phyloP scores from a whole-genome alignment of 2,329 filamentous ascomycete species.

The Beauveria caledonica region DNA sequence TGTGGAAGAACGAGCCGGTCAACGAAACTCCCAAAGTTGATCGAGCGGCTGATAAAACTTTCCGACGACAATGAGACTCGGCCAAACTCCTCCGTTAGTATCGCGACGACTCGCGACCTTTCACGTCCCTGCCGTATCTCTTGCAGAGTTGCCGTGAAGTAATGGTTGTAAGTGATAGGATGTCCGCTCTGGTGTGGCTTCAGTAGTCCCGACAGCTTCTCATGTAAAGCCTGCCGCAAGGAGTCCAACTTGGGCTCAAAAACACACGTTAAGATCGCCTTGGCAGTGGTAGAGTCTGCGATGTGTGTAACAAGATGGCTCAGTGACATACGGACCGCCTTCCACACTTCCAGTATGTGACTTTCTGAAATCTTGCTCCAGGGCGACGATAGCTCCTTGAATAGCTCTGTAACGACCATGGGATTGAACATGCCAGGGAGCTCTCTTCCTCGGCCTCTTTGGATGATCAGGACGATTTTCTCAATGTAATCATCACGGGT shows the following conservation, averaged over 20 bases:
- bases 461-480: constrained; percentile 21
- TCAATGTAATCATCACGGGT: constrained; percentile 15
- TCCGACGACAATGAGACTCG: neutral
- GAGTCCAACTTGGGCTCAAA: constrained; percentile 16
- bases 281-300: constrained; percentile 13
- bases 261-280: constrained; percentile 12
- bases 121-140: neutral
- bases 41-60: neutral
- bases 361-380: constrained; percentile 41
- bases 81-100: neutral
- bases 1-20: neutral
- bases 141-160: neutral
- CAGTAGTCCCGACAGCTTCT: constrained; percentile 34
- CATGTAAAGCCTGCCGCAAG: constrained; percentile 11
- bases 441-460: constrained; percentile 34
- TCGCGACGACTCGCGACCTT: neutral
- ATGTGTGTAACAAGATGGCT: constrained; percentile 12
- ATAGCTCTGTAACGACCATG: constrained; percentile 49
- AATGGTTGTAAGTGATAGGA: constrained; percentile 1
- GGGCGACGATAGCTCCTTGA: constrained; percentile 46
- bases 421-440: constrained; percentile 55
- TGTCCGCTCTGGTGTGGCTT: constrained; percentile 2
- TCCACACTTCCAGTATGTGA: constrained; percentile 14
- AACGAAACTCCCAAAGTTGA: neutral
- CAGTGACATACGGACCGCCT: constrained; percentile 10